phyloP scores from a whole-genome alignment of 78 protist genomes.

The Cavenderia fasciculata region DNA sequence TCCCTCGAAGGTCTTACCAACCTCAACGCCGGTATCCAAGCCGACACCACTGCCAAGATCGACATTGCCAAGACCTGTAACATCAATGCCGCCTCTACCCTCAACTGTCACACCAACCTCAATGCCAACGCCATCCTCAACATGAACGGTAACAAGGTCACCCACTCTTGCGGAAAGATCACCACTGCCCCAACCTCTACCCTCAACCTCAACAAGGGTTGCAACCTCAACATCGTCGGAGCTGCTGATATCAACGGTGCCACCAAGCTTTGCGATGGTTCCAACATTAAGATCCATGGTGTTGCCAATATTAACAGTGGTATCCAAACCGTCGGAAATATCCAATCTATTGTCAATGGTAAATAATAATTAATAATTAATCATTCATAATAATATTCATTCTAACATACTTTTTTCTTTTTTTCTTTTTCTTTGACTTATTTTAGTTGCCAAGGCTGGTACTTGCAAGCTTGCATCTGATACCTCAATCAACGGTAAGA shows the following conservation, averaged over 20 bases:
- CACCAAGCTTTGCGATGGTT: constrained; percentile 7
- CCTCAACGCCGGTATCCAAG: constrained; percentile 11
- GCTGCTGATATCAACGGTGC: constrained; percentile 9
- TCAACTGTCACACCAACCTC: constrained; percentile 2
- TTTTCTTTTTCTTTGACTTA: neutral
- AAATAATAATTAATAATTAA: neutral
- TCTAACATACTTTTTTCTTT: neutral
- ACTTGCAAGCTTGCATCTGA: neutral
- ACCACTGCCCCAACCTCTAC: constrained; percentile 28
- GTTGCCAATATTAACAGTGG: constrained; percentile 10
- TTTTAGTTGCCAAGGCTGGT: constrained; percentile 37
- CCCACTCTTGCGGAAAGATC: neutral
- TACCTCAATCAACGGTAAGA: constrained; percentile 22
- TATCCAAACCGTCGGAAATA: neutral
- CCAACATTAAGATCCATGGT: constrained; percentile 19
- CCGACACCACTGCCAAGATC: neutral
- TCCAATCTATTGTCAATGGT: neutral
- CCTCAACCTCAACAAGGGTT: constrained; percentile 6
- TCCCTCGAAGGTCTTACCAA: constrained; percentile 3
- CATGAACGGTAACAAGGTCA: neutral
- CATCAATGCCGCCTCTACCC: constrained; percentile 6
- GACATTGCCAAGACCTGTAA: neutral
- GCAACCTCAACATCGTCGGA: constrained; percentile 20
- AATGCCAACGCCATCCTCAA: neutral
- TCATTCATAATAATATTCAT: neutral